phyloP scores from a whole-genome alignment of 2,329 filamentous ascomycete species.

The Clonostachys chloroleuca region DNA sequence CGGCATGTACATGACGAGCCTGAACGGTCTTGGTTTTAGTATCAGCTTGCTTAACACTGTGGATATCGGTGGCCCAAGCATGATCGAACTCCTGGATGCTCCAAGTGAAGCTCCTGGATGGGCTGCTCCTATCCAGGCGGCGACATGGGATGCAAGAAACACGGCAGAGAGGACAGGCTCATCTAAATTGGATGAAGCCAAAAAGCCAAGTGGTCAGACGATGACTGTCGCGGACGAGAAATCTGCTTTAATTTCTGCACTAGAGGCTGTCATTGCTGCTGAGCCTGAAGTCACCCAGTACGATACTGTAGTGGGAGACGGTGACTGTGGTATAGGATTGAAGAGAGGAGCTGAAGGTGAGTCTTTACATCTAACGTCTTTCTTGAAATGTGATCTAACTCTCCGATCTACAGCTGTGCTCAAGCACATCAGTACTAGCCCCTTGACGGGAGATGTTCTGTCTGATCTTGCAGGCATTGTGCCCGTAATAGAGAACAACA shows the following conservation, averaged over 20 bases:
- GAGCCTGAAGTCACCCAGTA: constrained; percentile 70
- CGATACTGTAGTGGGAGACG: constrained; percentile 83
- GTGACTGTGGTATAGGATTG: constrained; percentile 83
- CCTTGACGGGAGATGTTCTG: constrained; percentile 46
- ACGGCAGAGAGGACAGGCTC: constrained; percentile 34
- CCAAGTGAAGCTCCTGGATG: constrained; percentile 68
- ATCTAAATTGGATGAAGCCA: constrained; percentile 18
- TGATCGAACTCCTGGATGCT: constrained; percentile 67
- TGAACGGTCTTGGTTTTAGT: constrained; percentile 74
- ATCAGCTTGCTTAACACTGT: constrained; percentile 64
- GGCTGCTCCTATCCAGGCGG: constrained; percentile 57
- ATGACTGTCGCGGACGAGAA: constrained; percentile 47
- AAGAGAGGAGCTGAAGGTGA: constrained; percentile 76
- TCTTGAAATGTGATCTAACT: background rate
- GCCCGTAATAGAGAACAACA: constrained; percentile 48
- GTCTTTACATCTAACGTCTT: constrained; percentile 13
- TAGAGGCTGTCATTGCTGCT: constrained; percentile 58
- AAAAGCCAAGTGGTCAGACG: constrained; percentile 40
- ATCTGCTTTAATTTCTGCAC: constrained; percentile 47
- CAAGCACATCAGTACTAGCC: constrained; percentile 37
- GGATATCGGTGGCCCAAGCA: constrained; percentile 48
- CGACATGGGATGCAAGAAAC: constrained; percentile 59
- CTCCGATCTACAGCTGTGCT: constrained; percentile 38
- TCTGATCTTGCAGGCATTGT: constrained; percentile 48
- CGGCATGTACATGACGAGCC: constrained; percentile 73